phyloP scores from a whole-genome alignment of 1,284 basidiomycete species.

The Leccinum fuscescens region DNA sequence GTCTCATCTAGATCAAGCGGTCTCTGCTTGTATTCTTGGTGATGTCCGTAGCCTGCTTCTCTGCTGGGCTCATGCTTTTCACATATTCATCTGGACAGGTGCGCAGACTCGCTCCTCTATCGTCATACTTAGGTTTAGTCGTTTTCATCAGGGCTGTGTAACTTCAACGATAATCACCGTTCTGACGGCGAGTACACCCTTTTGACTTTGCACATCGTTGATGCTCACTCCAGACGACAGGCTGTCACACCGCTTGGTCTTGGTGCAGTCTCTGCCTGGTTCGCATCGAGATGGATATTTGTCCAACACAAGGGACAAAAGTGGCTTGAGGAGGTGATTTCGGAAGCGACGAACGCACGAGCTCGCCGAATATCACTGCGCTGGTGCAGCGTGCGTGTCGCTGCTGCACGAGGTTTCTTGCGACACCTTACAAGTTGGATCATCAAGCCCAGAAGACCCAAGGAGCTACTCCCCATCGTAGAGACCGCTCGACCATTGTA shows the following conservation, averaged over 20 bases:
- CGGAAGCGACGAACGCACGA: constrained; percentile 45
- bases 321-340: constrained; percentile 71
- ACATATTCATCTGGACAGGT: constrained; percentile 51
- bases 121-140: constrained; percentile 18
- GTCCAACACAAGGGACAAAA: constrained; percentile 66
- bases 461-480: constrained; percentile 27
- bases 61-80: constrained; percentile 53
- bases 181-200: constrained; percentile 50
- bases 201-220: not conserved
- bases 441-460: constrained; percentile 29
- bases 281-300: constrained; percentile 70
- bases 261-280: constrained; percentile 73
- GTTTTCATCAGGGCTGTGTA: constrained; percentile 44
- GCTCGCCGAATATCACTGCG: constrained; percentile 24
- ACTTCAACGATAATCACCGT: constrained; percentile 73
- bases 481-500: constrained; percentile 22
- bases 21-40: constrained; percentile 57
- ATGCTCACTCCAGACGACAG: constrained; percentile 19
- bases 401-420: constrained; percentile 20
- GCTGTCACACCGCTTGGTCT: constrained; percentile 70
- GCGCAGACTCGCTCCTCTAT: constrained; percentile 24
- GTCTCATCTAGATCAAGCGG: constrained; percentile 57
- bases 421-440: constrained; percentile 28
- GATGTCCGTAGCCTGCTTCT: constrained; percentile 57
- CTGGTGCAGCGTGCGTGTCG: constrained; percentile 27